Percentiles rank a stretch among this genome's conserved stretches.
These are phyloP conservation scores for Hymenoscyphus scutula DNA, from an alignment of 2,329 filamentous ascomycete genomes.

Conservation along the genomic window DNA sequence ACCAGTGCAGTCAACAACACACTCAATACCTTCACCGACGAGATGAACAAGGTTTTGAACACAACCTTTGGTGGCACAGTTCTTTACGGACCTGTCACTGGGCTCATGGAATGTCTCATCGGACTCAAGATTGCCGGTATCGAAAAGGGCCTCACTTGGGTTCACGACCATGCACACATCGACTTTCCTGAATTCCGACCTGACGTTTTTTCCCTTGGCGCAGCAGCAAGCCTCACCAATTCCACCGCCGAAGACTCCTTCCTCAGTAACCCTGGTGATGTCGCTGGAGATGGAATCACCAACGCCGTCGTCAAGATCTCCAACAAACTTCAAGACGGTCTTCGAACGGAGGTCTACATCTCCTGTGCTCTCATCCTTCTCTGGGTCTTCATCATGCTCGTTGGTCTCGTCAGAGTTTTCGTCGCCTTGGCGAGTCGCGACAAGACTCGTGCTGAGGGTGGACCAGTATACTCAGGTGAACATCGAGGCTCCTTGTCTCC, in stretches of 20 bases:
- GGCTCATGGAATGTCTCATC: conserved; percentile 83
- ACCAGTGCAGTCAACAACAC: conserved; percentile 83
- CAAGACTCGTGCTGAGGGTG: conserved; percentile 60
- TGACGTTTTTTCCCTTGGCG: conserved; percentile 80
- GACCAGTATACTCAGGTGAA: conserved; percentile 37
- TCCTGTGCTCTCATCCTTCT: conserved; percentile 70
- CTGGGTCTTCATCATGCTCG: conserved; percentile 74
- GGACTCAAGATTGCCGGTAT: conserved; percentile 81
- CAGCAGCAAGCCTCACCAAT: conserved; percentile 57
- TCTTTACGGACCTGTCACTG: conserved; percentile 73
- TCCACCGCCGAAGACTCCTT: conserved; percentile 65
- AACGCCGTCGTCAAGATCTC: conserved; percentile 71
- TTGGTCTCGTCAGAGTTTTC: conserved; percentile 67
- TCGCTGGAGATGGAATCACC: conserved; percentile 78
- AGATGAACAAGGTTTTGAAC: conserved; percentile 73
- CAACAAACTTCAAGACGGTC: conserved; percentile 61
- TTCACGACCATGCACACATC: conserved; percentile 81
- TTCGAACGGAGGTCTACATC: conserved; percentile 78
- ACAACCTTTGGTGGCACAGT: conserved; percentile 78
- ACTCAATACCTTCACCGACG: conserved; percentile 75
- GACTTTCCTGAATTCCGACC: conserved; percentile 74
- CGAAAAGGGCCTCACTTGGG: conserved; percentile 89
- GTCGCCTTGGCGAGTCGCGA: conserved; percentile 59
- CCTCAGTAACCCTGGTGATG: conserved; percentile 70
- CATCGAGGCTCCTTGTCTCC: conserved; percentile 18